Conservation (phyloP, 1,284 basidiomycete genomes). For the Pseudozyma pruni region DNA sequence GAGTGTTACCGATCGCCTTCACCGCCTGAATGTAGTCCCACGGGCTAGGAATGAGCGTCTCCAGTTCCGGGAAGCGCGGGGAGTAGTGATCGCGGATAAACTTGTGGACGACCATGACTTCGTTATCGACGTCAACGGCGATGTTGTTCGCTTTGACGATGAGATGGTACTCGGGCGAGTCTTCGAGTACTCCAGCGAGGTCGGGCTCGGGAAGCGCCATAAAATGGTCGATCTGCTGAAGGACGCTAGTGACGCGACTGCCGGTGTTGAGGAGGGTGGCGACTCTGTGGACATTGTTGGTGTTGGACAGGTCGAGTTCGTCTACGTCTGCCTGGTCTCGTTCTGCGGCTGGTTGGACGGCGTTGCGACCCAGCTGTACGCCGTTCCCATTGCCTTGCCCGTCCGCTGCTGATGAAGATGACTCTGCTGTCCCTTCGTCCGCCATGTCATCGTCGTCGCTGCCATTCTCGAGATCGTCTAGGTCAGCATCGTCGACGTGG, state of each 20-base stretch:
- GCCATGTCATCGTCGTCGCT: slow-evolving; percentile 36
- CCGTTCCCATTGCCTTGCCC: slow-evolving; percentile 4
- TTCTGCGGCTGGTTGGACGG: slow-evolving; percentile 90
- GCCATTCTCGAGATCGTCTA: slow-evolving; percentile 53
- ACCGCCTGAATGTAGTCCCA: slow-evolving; percentile 93
- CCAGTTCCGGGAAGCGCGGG: slow-evolving; percentile 94
- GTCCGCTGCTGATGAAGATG: slow-evolving; percentile 10
- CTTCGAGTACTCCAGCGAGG: slow-evolving; percentile 80
- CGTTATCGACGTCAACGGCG: slow-evolving; percentile 97
- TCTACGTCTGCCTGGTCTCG: slow-evolving; percentile 91
- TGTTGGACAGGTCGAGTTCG: slow-evolving; percentile 85
- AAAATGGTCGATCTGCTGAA: slow-evolving; percentile 83
- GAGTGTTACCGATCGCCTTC: slow-evolving; percentile 82
- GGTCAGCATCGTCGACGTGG: slow-evolving; percentile 53
- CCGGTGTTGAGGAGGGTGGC: slow-evolving; percentile 88
- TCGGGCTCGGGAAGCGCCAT: slow-evolving; percentile 79
- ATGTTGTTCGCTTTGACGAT: slow-evolving; percentile 98
- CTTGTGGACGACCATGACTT: slow-evolving; percentile 97
- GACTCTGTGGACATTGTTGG: slow-evolving; percentile 85
- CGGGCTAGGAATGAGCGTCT: slow-evolving; percentile 90
- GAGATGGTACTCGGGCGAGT: slow-evolving; percentile 94
- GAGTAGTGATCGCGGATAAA: slow-evolving; percentile 99
- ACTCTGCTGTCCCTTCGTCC: slow-evolving; percentile 15
- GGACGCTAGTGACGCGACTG: slow-evolving; percentile 80
- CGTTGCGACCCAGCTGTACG: slow-evolving; percentile 79